Percentiles rank a stretch among this genome's conserved stretches.
phyloP scores from a whole-genome alignment of 2,329 filamentous ascomycete genomes.

The Didymella segeticola region DNA sequence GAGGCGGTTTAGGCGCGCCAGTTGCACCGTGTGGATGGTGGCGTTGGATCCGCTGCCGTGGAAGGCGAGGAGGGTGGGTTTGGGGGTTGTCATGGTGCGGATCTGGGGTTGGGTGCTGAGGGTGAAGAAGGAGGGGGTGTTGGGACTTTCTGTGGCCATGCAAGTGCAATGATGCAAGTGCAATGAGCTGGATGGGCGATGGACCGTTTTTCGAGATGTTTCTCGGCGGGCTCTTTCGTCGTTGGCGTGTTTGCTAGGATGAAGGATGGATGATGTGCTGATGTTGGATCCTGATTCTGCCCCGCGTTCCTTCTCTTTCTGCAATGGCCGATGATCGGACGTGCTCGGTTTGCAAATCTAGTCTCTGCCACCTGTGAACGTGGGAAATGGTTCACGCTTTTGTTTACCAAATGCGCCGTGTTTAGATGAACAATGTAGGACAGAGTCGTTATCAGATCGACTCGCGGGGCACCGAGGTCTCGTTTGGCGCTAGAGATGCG shows the following conservation, averaged over 20 bases:
- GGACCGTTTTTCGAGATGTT: no score
- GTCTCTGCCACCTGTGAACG: no score
- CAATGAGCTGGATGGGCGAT: background rate
- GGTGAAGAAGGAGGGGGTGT: background rate
- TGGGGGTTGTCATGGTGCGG: conserved; percentile 18
- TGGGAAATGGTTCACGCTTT: no score
- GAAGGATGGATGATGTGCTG: background rate
- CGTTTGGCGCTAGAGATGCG: no score
- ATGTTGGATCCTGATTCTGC: background rate
- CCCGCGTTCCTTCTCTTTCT: conserved; percentile 7
- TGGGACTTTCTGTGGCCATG: background rate
- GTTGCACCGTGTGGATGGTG: conserved; percentile 42
- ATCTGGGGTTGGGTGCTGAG: conserved; percentile 1
- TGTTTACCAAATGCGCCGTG: no score
- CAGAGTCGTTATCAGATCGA: no score
- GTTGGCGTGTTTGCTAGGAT: background rate
- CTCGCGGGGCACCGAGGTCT: no score
- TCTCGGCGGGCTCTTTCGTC: background rate
- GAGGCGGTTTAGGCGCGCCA: conserved; percentile 37
- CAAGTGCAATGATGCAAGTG: no score
- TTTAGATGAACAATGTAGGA: no score
- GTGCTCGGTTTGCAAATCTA: no score
- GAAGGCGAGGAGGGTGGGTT: conserved; percentile 45
- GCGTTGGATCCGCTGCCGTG: conserved; percentile 46
- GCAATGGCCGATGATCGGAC: background rate